A percentile compares a stretch with the other conserved stretches of the same genome.
Conservation (phyloP, 140 eudicot species). For the Flaveria floridana region DNA sequence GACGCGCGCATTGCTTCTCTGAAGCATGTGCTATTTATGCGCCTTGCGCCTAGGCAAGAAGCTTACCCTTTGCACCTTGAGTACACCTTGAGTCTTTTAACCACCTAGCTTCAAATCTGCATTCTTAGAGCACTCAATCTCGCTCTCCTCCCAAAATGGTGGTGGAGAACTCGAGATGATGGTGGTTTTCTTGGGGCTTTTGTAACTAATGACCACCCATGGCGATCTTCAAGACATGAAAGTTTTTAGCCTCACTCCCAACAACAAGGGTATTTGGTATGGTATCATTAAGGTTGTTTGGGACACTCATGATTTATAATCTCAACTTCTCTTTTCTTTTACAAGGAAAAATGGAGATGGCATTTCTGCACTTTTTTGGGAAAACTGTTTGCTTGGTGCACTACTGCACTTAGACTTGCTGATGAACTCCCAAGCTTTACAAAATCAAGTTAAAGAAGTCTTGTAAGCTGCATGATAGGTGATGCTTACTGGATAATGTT, state of each 20-base stretch:
- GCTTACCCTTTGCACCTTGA: no score
- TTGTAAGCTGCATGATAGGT: background rate
- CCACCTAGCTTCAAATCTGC: background rate
- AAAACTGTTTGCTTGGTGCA: background rate
- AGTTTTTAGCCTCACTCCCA: background rate
- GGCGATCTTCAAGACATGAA: background rate
- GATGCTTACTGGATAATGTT: background rate
- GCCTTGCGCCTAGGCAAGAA: no score
- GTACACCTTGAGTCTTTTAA: no score
- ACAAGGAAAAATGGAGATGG: background rate
- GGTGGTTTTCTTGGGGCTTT: background rate
- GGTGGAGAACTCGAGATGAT: background rate
- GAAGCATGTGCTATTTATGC: no score
- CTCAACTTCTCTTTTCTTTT: background rate
- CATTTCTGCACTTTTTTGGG: background rate
- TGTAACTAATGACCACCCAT: background rate
- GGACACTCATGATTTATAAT: background rate
- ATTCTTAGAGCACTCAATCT: background rate
- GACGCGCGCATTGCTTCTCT: no score
- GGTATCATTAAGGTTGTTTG: background rate
- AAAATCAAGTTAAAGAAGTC: background rate
- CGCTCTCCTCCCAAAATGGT: background rate
- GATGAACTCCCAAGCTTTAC: background rate
- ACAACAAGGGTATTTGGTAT: background rate
- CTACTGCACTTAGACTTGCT: background rate